These are phyloP conservation scores for Vitis hybrid DNA, from an alignment of 177 flowering plant species.

Conservation along the genomic window DNA sequence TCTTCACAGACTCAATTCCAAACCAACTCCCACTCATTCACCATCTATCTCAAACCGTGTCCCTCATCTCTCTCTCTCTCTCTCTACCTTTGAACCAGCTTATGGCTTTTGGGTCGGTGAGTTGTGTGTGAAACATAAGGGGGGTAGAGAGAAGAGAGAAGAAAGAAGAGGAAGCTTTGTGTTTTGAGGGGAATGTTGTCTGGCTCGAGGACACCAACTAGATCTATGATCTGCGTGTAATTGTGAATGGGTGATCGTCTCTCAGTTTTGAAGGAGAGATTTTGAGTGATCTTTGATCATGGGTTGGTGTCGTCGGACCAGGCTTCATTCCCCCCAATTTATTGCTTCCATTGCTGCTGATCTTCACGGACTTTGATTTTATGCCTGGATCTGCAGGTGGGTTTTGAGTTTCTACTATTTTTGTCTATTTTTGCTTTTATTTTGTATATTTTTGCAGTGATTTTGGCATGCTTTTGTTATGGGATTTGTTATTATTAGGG, in stretches of 20 bases:
- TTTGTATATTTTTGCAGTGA: not conserved
- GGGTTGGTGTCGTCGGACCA: constrained; percentile 84
- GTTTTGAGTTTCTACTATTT: not conserved
- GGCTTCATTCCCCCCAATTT: constrained; percentile 99
- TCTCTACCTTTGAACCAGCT: too few relatives aligned
- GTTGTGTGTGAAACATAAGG: too few relatives aligned
- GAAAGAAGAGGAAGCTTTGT: constrained; percentile 23
- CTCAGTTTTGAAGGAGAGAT: not conserved
- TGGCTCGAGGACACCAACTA: constrained; percentile 74
- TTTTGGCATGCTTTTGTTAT: constrained; percentile 4
- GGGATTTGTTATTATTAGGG: constrained; percentile 11
- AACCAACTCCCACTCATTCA: constrained; percentile 8
- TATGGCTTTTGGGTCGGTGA: too few relatives aligned
- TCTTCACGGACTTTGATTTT: not conserved
- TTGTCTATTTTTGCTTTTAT: not conserved
- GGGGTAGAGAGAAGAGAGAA: not conserved
- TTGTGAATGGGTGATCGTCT: too few relatives aligned
- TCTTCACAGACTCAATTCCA: not conserved
- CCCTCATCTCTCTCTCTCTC: too few relatives aligned
- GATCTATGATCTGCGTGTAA: constrained; percentile 15
- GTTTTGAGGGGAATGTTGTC: constrained; percentile 86
- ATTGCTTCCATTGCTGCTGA: constrained; percentile 25
- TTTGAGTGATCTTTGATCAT: constrained; percentile 8
- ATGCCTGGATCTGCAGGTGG: constrained; percentile 6
- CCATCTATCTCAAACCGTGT: not conserved